Evolutionary conservation across 1,284 basidiomycete genomes (phyloP), one percentile per base, ranked within the genome.

Genomic region (Tetrapyrgos nigripes): DNA sequence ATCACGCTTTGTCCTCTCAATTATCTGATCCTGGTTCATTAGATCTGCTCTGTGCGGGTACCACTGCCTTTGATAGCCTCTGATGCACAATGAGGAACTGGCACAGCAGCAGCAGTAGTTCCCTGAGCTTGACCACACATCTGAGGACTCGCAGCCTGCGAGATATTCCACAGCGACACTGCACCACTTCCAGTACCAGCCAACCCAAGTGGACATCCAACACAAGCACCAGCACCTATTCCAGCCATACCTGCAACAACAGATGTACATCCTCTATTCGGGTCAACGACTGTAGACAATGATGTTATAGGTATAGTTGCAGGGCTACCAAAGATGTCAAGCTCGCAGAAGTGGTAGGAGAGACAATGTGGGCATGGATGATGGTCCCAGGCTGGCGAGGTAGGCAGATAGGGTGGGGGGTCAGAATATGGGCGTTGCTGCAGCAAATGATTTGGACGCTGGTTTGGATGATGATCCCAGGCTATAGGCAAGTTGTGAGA

Each of bases 371-470:
- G 70, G 63, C 5, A 67, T 55, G 33, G 59, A 45, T n/a, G 75
- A 67, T 8, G 73, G 55, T 40, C 4, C 37, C 6, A 40, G 17
- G 17, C 37, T 40, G 50, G 44, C 10, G 28, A 81, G 63, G 29
- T 71, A 65, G 4, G 76, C 68, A 1, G 91, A 93, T 4, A 96
- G 80, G 3, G 88, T 76, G 0, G 92, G 91, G n/a, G 1, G 68
- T 71, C 0, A 94, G 93, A 2, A 93, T 76, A 21, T 92, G 86
- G 0, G 93, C 90, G 70, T 96, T 94, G 48, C 94, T 75, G 23
- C 93, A 84, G 10, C 92, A 83, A 47, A 93, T 79, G 53, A 96
- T 84, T 70, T 93, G 89, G 1, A 96, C 91, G 63, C 92, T 86
- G 55, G 14, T 45, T 52, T 8, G 53, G 3, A 53, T 3, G 14